A percentile compares a stretch with the other conserved stretches of the same genome.
These are phyloP conservation scores for Boechera retrofracta DNA, from an alignment of 345 rosid species.

Conservation along the genomic window DNA sequence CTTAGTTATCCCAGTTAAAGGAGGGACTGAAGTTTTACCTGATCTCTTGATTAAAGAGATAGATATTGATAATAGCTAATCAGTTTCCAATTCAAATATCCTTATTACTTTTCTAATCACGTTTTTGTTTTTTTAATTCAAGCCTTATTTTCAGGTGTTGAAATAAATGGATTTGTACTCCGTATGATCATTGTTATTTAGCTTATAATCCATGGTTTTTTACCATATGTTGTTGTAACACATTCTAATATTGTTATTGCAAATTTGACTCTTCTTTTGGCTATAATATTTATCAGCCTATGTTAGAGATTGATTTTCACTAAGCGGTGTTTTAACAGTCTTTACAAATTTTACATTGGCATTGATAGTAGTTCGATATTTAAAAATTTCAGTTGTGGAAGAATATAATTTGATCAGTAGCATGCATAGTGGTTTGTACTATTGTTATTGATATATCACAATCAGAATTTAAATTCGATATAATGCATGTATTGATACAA, in stretches of 20 bases:
- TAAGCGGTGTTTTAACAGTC: not conserved
- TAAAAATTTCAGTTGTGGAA: no score
- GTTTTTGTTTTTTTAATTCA: not conserved
- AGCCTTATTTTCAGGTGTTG: constrained; percentile 5
- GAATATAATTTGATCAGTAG: not conserved
- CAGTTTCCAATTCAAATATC: constrained; percentile 7
- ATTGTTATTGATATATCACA: not conserved
- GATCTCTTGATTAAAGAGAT: constrained; percentile 26
- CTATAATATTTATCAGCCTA: not conserved
- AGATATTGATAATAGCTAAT: constrained; percentile 21
- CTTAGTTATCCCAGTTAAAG: constrained; percentile 29
- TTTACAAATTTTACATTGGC: not conserved
- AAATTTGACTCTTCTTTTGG: not conserved
- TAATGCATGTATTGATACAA: not conserved
- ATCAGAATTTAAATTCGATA: no score
- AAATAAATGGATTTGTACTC: constrained; percentile 18
- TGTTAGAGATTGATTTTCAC: not conserved
- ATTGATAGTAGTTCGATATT: not conserved
- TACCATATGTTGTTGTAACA: not conserved
- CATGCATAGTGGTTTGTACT: not conserved
- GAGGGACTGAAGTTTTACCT: not conserved
- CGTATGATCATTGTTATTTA: constrained; percentile 1
- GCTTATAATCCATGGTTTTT: not conserved
- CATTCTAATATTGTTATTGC: not conserved
- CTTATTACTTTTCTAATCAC: constrained; percentile 25